Percentiles rank a stretch among this genome's conserved stretches.
These are phyloP conservation scores for Wallacemonas sp. DNA, from an alignment of 208 protist genomes.

Conservation along the genomic window DNA sequence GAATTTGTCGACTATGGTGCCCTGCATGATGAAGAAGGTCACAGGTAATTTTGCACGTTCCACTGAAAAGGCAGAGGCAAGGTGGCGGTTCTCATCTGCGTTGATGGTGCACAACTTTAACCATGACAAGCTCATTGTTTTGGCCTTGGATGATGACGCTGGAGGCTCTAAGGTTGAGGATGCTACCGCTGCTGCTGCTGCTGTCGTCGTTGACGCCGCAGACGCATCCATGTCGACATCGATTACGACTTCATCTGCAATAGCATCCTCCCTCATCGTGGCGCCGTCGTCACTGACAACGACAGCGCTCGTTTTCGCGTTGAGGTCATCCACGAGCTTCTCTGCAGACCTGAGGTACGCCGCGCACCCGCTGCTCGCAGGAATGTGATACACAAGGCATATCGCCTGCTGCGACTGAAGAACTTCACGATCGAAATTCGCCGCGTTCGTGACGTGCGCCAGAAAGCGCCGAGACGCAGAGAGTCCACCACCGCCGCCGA, in stretches of 20 bases:
- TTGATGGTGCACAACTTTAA: conserved; percentile 88
- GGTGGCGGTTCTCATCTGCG: conserved; percentile 85
- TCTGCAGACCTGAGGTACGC: conserved; percentile 64
- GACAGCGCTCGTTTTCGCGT: conserved; percentile 39
- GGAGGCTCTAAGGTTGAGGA: conserved; percentile 90
- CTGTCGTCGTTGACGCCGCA: not conserved
- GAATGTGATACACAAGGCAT: conserved; percentile 80
- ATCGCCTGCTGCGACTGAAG: conserved; percentile 89
- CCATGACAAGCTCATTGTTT: conserved; percentile 30
- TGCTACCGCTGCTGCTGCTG: conserved; percentile 1
- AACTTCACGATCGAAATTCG: conserved; percentile 80
- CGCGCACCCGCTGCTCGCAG: conserved; percentile 58
- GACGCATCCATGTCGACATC: not conserved
- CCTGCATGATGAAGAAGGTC: conserved; percentile 90
- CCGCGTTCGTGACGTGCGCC: conserved; percentile 53
- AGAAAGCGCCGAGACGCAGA: conserved; percentile 2
- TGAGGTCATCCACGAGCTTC: conserved; percentile 72
- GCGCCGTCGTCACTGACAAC: conserved; percentile 12
- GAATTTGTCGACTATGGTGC: conserved; percentile 87
- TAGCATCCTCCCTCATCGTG: not conserved
- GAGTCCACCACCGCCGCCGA: not conserved
- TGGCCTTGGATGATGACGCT: not conserved
- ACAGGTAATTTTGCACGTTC: conserved; percentile 81
- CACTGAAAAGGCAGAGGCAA: conserved; percentile 86
- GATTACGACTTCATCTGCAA: conserved; percentile 9